A percentile compares a stretch with the other conserved stretches of the same genome.
These are phyloP conservation scores for Diaporthe vexans DNA, from an alignment of 2,329 filamentous ascomycete species.

Conservation along the genomic window DNA sequence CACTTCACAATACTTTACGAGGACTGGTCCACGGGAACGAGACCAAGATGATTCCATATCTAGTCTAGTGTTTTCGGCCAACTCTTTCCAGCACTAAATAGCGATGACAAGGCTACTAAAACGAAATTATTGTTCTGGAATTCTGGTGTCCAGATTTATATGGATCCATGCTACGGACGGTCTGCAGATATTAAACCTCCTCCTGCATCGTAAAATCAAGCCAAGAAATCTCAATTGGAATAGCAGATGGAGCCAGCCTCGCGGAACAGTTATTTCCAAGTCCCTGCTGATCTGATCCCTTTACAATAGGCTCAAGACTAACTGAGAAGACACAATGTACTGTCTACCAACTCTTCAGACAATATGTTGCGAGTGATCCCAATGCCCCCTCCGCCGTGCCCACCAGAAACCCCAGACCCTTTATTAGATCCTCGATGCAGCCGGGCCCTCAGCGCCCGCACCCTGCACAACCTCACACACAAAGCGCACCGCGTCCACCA, in stretches of 20 bases:
- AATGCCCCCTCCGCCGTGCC: neutral
- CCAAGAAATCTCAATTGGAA: neutral
- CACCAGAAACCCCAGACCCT: neutral
- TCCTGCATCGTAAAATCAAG: neutral
- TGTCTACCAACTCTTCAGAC: no score
- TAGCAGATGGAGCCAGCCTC: neutral
- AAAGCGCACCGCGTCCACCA: conserved; percentile 74
- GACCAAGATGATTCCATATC: no score
- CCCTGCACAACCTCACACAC: conserved; percentile 63
- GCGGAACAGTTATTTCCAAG: neutral
- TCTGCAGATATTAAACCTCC: neutral
- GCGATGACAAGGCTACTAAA: no score
- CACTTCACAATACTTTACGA: no score
- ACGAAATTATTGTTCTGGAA: no score
- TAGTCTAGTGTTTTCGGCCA: no score
- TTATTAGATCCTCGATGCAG: conserved; percentile 28
- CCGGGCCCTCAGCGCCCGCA: conserved; percentile 47
- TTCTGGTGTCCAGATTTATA: neutral
- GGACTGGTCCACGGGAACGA: no score
- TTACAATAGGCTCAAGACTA: neutral
- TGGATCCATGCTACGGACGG: neutral
- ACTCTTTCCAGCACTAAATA: no score
- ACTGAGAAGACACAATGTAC: neutral
- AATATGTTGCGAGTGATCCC: neutral
- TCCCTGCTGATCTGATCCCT: neutral